Base-by-base conservation (phyloP, 495 filamentous ascomycete genomes). In the Tuber magnatum region DNA sequence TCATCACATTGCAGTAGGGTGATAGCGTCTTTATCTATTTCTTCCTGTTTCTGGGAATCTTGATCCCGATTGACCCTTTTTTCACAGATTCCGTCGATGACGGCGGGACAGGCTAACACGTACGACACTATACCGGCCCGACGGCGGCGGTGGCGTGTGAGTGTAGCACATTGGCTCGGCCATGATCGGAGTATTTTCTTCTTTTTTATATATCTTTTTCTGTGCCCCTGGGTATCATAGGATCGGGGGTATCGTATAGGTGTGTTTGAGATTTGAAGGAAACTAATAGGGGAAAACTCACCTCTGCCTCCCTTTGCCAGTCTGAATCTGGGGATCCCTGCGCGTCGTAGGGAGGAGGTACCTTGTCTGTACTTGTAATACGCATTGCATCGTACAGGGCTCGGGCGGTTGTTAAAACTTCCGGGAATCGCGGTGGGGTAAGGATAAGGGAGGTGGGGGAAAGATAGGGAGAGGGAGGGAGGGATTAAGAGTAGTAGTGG, bases 351-450 rank as follows among this genome's bases (percentile, higher is more conserved):
- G 28, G 28, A 18, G 28, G n/a, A 32, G 28, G 51, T 32, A 61
- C 51, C 51, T 61, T 32, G 51, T 12, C 51, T 32, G 12, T 61
- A 22, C 51, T 28, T 61, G 51, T 16, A 14, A 32, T 32, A 61
- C 28, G 28, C 28, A 65, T 35, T 8, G 28, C 28, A 65, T 35
- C 3, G 28, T 10, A 20, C 56, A 28, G 5, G 56, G 28, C 28
- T 20, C 32, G 3, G 56, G 7, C 14, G 32, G 12, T 14, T 65
- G 28, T 18, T 35, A 35, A 35, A 65, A 65, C 56, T 65, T 65
- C 56, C 56, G 56, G 56, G 28, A 65, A 65, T 65, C 56, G 56
- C 56, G 56, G 56, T 65, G 14, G 56, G 51, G 16, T 61, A 61
- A 61, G 51, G 28, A 18, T 28, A 61, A 14, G 28, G 51, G n/a